Conservation (phyloP, 305 asterid genomes). For the Fraxinus xanthoxyloides region DNA sequence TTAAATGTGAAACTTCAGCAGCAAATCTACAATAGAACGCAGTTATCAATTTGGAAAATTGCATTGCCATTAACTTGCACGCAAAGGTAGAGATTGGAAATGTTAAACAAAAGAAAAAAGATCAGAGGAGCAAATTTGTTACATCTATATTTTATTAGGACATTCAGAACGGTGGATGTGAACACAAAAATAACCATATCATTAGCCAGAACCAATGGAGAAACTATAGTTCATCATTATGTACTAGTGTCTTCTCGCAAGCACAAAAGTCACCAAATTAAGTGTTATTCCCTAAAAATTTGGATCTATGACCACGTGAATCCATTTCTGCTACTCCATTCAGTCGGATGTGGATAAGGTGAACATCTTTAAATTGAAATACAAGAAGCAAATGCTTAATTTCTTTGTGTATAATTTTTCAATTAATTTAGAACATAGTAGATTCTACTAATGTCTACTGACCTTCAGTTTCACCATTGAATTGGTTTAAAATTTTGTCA, state of each 20-base stretch:
- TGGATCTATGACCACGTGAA: background rate
- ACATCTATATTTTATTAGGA: background rate
- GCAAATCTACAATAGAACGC: background rate
- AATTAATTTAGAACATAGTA: background rate
- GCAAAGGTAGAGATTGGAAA: background rate
- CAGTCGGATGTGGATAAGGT: background rate
- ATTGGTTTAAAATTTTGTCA: constrained; percentile 46
- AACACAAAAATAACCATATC: background rate
- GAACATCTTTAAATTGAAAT: background rate
- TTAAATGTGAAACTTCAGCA: background rate
- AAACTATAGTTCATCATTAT: background rate
- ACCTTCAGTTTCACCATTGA: constrained; percentile 61
- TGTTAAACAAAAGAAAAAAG: background rate
- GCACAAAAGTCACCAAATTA: background rate
- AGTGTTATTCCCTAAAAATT: background rate
- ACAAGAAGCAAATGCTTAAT: background rate
- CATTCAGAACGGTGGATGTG: background rate
- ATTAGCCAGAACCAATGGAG: background rate
- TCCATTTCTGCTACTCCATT: background rate
- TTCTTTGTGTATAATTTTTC: background rate
- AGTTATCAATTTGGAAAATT: background rate
- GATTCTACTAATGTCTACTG: constrained; percentile 38
- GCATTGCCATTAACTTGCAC: background rate
- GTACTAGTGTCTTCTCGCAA: background rate
- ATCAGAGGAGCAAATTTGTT: background rate